These are phyloP conservation scores for Leccinum rimulosum DNA, from an alignment of 768 basidiomycete species.

Conservation along the genomic window DNA sequence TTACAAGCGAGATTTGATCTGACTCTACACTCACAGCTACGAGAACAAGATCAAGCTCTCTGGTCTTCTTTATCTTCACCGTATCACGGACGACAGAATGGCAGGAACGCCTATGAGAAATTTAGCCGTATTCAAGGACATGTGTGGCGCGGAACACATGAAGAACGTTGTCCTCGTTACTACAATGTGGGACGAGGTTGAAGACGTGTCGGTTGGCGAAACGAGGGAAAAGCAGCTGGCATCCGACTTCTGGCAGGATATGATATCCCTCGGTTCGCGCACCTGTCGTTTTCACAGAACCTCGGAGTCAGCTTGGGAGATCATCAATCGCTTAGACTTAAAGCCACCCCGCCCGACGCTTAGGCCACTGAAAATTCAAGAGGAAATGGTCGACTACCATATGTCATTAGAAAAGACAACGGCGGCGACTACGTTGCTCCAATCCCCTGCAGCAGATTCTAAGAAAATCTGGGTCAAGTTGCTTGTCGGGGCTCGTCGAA, in stretches of 20 bases:
- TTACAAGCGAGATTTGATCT: not conserved
- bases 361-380: constrained; percentile 13
- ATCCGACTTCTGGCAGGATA: constrained; percentile 13
- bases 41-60: constrained; percentile 8
- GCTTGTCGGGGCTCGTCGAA: not conserved
- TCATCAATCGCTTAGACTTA: constrained; percentile 8
- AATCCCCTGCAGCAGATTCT: constrained; percentile 7
- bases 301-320: constrained; percentile 10
- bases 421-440: constrained; percentile 16
- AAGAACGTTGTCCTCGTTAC: constrained; percentile 20
- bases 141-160: constrained; percentile 10
- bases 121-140: constrained; percentile 6
- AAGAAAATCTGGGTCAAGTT: constrained; percentile 9
- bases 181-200: constrained; percentile 19
- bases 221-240: constrained; percentile 15
- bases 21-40: constrained; percentile 5
- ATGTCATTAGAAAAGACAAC: constrained; percentile 10
- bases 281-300: constrained; percentile 12
- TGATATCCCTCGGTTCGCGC: constrained; percentile 13
- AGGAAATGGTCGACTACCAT: constrained; percentile 17
- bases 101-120: constrained; percentile 11
- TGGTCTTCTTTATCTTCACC: constrained; percentile 15
- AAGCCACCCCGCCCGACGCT: not conserved
- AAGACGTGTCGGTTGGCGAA: not conserved
- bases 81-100: constrained; percentile 12